Conservation (phyloP, 768 basidiomycete species). For the Boletus eberwhitei region DNA sequence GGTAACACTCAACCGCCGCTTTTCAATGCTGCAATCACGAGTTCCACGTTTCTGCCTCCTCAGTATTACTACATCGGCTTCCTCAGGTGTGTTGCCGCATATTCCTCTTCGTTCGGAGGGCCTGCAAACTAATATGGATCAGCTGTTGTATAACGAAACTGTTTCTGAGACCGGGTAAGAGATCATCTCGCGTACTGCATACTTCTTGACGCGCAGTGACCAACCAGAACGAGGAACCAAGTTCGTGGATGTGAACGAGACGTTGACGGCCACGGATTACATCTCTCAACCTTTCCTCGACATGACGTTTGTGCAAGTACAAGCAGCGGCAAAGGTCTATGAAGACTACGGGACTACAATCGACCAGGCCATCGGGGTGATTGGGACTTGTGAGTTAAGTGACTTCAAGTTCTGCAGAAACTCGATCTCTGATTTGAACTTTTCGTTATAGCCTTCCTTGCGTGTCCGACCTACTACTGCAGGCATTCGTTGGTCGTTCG, state of each 20-base stretch:
- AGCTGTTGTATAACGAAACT: constrained; percentile 20
- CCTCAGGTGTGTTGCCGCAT: constrained; percentile 25
- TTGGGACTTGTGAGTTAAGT: constrained; percentile 43
- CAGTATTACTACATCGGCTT: constrained; percentile 32
- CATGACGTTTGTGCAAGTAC: constrained; percentile 26
- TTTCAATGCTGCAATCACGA: constrained; percentile 32
- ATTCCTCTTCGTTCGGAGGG: not conserved
- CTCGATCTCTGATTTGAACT: not conserved
- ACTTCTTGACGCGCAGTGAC: constrained; percentile 7
- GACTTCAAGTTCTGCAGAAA: not conserved
- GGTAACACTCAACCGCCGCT: constrained; percentile 34
- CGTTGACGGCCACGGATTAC: constrained; percentile 15
- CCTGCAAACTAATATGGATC: not conserved
- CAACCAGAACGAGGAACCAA: constrained; percentile 35
- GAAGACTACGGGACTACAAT: constrained; percentile 28
- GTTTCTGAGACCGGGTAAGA: constrained; percentile 11
- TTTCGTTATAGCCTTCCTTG: constrained; percentile 29
- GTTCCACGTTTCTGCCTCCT: constrained; percentile 31
- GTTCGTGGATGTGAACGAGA: constrained; percentile 20
- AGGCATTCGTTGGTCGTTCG: constrained; percentile 28
- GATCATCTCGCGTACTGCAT: not conserved
- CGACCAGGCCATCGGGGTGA: constrained; percentile 34
- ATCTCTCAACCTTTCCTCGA: constrained; percentile 40
- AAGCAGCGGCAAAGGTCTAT: constrained; percentile 30
- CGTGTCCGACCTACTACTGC: constrained; percentile 35